Conservation (phyloP, 2,329 filamentous ascomycete species). For the Didymella glomerata region DNA sequence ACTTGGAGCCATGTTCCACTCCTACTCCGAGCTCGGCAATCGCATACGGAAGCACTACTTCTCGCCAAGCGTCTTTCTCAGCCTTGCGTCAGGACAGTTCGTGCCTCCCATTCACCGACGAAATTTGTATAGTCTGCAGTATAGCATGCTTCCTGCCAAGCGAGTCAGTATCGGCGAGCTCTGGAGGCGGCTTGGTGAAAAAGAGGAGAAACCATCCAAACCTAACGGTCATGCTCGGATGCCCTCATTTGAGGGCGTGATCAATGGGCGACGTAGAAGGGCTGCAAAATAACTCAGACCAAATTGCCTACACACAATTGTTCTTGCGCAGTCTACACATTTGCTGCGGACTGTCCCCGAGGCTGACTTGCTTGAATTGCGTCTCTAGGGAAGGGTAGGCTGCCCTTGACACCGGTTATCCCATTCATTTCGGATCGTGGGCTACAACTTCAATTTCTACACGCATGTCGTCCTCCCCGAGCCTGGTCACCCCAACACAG, state of each 20-base stretch:
- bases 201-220: slow-evolving; percentile 10
- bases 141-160: slow-evolving; percentile 91
- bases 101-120: slow-evolving; percentile 95
- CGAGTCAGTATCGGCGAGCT: slow-evolving; percentile 84
- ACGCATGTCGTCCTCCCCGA: too few relatives aligned
- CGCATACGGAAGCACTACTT: slow-evolving; percentile 96
- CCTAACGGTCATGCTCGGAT: slow-evolving; percentile 22
- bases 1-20: slow-evolving; percentile 93
- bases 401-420: too few relatives aligned
- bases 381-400: too few relatives aligned
- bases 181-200: slow-evolving; percentile 71
- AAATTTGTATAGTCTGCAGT: slow-evolving; percentile 94
- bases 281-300: background rate
- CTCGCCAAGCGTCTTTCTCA: slow-evolving; percentile 85
- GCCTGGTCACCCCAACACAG: too few relatives aligned
- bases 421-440: background rate
- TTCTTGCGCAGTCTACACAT: background rate
- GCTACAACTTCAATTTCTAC: background rate
- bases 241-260: slow-evolving; percentile 18
- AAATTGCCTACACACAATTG: background rate
- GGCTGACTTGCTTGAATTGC: too few relatives aligned
- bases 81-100: slow-evolving; percentile 87
- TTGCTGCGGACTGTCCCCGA: background rate
- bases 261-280: slow-evolving; percentile 10
- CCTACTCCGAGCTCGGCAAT: slow-evolving; percentile 93